These are phyloP conservation scores for Kwoniella sp. DNA, from an alignment of 768 basidiomycete species.

Conservation along the genomic window DNA sequence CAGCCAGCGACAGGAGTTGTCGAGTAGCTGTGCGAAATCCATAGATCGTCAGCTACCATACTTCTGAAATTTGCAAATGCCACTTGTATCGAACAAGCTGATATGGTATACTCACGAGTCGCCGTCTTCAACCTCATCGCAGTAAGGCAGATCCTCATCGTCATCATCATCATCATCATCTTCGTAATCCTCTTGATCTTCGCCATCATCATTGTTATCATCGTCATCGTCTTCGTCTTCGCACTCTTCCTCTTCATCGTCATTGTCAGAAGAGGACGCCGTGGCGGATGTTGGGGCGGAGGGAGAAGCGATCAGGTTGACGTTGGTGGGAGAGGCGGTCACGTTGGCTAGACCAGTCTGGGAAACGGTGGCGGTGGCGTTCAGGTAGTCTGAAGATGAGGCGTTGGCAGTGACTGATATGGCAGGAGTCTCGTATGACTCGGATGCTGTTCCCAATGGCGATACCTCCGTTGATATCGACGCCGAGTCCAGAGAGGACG, in stretches of 20 bases:
- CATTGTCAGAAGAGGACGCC: slow-evolving; percentile 1
- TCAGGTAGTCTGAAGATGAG: background rate
- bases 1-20: background rate
- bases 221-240: slow-evolving; percentile 12
- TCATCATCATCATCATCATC: slow-evolving; percentile 8
- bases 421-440: background rate
- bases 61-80: too few species aligned
- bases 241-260: slow-evolving; percentile 17
- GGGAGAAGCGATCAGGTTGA: slow-evolving; percentile 7
- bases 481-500: background rate
- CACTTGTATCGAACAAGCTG: too few species aligned
- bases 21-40: background rate
- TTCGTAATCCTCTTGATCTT: slow-evolving; percentile 18
- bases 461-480: background rate
- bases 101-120: background rate
- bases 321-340: slow-evolving; percentile 8
- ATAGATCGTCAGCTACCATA: too few species aligned
- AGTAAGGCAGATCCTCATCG: slow-evolving; percentile 6
- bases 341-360: background rate
- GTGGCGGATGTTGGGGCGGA: background rate
- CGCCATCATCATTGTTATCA: slow-evolving; percentile 7
- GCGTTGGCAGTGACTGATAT: too few species aligned
- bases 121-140: background rate
- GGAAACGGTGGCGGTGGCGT: background rate
- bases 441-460: background rate